Conservation (phyloP, 225 moss, liverwort and hornwort species). For the Antitrichia curtipendula region DNA sequence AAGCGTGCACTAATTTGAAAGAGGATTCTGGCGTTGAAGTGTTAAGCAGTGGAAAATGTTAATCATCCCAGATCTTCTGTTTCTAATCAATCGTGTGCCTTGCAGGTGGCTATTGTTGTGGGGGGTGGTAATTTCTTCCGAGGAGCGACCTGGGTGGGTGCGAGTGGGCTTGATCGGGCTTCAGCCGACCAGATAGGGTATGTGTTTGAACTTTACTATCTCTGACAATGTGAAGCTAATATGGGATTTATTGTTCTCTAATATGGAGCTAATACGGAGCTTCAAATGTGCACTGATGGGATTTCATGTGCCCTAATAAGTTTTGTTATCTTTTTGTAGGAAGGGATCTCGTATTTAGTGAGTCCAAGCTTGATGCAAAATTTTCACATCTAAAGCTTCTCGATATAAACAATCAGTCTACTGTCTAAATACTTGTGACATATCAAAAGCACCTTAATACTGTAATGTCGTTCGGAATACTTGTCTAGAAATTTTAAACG, state of each 20-base stretch:
- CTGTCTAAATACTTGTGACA: background rate
- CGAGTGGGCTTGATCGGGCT: constrained; percentile 86
- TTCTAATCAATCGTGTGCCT: background rate
- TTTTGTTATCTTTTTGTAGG: background rate
- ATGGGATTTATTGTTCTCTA: background rate
- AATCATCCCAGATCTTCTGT: background rate
- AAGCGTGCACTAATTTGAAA: background rate
- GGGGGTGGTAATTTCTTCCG: constrained; percentile 94
- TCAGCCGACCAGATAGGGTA: constrained; percentile 96
- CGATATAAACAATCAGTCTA: background rate
- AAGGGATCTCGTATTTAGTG: background rate
- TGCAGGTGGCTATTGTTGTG: constrained; percentile 86
- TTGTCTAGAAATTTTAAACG: background rate
- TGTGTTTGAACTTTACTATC: background rate
- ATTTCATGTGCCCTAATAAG: background rate
- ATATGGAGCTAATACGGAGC: background rate
- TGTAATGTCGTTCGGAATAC: background rate
- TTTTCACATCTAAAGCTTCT: background rate
- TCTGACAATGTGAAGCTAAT: background rate
- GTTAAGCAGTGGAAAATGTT: background rate
- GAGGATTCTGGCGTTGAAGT: background rate
- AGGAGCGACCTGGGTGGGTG: constrained; percentile 86
- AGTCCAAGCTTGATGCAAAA: background rate
- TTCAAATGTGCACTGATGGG: background rate
- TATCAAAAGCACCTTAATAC: background rate